Evolutionary conservation across 495 filamentous ascomycete genomes (phyloP).

Genomic region (Penicillium lividum): DNA sequence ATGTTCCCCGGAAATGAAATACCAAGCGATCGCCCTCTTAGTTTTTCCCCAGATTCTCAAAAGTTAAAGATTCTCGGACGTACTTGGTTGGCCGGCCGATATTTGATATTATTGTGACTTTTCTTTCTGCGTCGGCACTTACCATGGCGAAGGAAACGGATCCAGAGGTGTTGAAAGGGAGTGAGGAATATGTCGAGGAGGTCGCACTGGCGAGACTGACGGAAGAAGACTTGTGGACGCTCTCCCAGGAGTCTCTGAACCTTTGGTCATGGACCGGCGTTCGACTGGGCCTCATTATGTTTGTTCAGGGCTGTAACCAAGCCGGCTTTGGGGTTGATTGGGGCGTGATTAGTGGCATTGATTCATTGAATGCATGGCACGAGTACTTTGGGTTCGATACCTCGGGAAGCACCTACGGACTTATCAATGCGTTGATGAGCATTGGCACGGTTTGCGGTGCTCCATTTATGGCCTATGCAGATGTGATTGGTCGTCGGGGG

Average conservation of each 20-base stretch:
- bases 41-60: not conserved
- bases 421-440: constrained; percentile 42
- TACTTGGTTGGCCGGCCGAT: not conserved
- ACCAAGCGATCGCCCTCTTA: not conserved
- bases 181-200: constrained; percentile 35
- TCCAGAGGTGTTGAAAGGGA: constrained; percentile 13
- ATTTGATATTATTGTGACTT: not conserved
- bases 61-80: not conserved
- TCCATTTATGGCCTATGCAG: constrained; percentile 37
- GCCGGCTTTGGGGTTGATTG: constrained; percentile 47
- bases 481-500: constrained; percentile 42
- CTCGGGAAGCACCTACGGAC: constrained; percentile 31
- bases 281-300: constrained; percentile 38
- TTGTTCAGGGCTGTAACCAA: constrained; percentile 43
- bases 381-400: constrained; percentile 32
- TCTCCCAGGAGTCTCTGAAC: constrained; percentile 33
- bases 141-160: not conserved
- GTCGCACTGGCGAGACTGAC: constrained; percentile 38
- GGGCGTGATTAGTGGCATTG: constrained; percentile 44
- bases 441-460: constrained; percentile 41
- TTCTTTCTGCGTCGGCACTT: not conserved
- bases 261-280: constrained; percentile 36
- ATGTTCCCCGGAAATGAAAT: not conserved
- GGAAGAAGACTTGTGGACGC: constrained; percentile 38
- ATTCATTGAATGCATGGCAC: constrained; percentile 35